These are phyloP conservation scores for Kodamaea lidongshanica DNA, from an alignment of 805 yeast species.

Conservation along the genomic window DNA sequence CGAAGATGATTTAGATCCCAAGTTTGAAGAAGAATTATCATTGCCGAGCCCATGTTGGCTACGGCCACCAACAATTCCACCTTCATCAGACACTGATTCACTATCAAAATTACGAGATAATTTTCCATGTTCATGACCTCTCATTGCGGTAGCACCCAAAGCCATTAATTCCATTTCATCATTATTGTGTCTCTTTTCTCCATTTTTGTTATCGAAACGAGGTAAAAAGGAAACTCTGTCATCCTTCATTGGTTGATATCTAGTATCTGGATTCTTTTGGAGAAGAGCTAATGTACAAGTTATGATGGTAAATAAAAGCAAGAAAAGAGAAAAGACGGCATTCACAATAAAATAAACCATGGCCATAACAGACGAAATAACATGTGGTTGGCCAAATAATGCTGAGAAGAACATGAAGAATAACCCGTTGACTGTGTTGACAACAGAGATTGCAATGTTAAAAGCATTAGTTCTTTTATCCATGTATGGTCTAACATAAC, in stretches of 20 bases:
- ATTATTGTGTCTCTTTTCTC: slow-evolving; percentile 14
- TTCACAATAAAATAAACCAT: slow-evolving; percentile 83
- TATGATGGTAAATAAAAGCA: slow-evolving; percentile 78
- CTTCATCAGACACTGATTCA: slow-evolving; percentile 30
- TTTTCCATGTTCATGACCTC: slow-evolving; percentile 45
- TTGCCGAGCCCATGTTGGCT: slow-evolving; percentile 10
- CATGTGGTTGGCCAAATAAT: slow-evolving; percentile 74
- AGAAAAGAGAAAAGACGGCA: slow-evolving; percentile 78
- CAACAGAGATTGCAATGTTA: slow-evolving; percentile 78
- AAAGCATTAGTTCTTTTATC: slow-evolving; percentile 92
- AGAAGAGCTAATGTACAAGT: slow-evolving; percentile 80
- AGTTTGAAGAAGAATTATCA: slow-evolving; percentile 10
- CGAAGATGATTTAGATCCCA: slow-evolving; percentile 8
- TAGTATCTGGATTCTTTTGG: slow-evolving; percentile 87
- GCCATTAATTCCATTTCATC: slow-evolving; percentile 64
- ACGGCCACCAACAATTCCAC: slow-evolving; percentile 13
- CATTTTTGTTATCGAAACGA: slow-evolving; percentile 38
- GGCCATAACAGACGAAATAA: slow-evolving; percentile 89
- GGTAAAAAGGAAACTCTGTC: slow-evolving; percentile 95
- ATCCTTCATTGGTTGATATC: slow-evolving; percentile 94
- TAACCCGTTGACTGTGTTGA: slow-evolving; percentile 74
- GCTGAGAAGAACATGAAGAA: slow-evolving; percentile 87
- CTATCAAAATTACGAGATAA: slow-evolving; percentile 22
- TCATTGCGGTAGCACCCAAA: slow-evolving; percentile 64
- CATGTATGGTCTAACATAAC: slow-evolving; percentile 82